A percentile compares a stretch with the other conserved stretches of the same genome.
These are phyloP conservation scores for Azolla pinnata DNA, from an alignment of 75 land plant species.

Conservation along the genomic window DNA sequence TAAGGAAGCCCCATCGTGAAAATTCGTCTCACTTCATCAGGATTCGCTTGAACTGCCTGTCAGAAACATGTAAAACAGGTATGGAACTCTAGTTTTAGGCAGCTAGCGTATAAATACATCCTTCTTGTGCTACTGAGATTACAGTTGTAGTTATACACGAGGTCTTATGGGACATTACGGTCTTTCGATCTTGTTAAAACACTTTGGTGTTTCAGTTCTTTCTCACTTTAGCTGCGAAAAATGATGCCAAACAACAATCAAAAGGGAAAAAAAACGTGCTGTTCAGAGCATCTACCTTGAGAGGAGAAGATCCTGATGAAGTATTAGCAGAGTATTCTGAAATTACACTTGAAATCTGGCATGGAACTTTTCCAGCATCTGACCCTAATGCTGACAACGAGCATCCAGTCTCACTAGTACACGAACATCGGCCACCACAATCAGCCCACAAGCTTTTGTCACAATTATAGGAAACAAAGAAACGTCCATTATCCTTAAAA, in stretches of 20 bases:
- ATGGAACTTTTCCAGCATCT: conserved; percentile 45
- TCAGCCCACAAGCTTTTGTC: conserved; percentile 41
- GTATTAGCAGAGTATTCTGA: conserved; percentile 69
- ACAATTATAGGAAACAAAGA: conserved; percentile 84
- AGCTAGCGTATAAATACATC: too few relatives aligned
- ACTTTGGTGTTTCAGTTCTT: too few relatives aligned
- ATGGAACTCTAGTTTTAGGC: background rate
- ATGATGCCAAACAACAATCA: too few relatives aligned
- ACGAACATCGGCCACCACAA: conserved; percentile 73
- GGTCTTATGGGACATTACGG: too few relatives aligned
- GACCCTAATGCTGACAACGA: conserved; percentile 46
- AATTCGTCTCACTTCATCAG: conserved; percentile 69
- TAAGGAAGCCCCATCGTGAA: conserved; percentile 87
- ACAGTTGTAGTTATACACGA: too few relatives aligned
- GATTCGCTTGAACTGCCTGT: conserved; percentile 57
- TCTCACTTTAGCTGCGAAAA: too few relatives aligned
- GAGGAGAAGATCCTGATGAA: conserved; percentile 46
- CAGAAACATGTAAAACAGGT: conserved; percentile 1
- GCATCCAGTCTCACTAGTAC: conserved; percentile 55
- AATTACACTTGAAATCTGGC: conserved; percentile 64
- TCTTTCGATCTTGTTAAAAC: too few relatives aligned
- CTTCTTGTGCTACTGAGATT: too few relatives aligned
- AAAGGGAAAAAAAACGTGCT: too few relatives aligned
- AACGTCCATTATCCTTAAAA: conserved; percentile 63
- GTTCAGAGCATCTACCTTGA: conserved; percentile 22